A percentile compares a stretch with the other conserved stretches of the same genome.
These are phyloP conservation scores for Diplodia intermedia DNA, from an alignment of 2,329 filamentous ascomycete genomes.

Conservation along the genomic window DNA sequence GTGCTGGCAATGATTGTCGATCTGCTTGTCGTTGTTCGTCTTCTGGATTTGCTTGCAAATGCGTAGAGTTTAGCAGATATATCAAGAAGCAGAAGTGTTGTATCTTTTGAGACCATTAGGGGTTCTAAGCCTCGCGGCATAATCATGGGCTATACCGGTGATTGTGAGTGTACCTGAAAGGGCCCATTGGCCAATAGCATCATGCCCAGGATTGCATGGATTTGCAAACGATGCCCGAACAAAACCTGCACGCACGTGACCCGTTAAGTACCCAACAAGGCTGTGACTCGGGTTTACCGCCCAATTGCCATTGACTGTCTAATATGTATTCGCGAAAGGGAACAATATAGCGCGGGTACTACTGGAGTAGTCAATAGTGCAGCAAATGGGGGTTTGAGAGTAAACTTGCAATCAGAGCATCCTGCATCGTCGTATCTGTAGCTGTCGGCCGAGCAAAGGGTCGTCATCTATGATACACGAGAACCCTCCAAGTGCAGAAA, in stretches of 20 bases:
- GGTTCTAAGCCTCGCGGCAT: neutral
- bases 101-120: neutral
- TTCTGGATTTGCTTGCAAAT: neutral
- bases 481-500: neutral
- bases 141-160: no score
- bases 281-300: neutral
- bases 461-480: conserved; percentile 31
- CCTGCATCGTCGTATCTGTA: conserved; percentile 17
- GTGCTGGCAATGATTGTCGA: neutral
- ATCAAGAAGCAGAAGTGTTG: neutral
- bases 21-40: neutral
- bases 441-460: conserved; percentile 17
- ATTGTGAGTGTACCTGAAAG: neutral
- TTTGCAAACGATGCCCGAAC: neutral
- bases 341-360: neutral
- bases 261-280: no score
- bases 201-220: neutral
- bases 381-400: neutral
- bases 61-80: neutral
- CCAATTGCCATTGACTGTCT: conserved; percentile 21
- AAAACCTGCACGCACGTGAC: conserved; percentile 12
- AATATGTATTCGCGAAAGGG: neutral
- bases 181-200: neutral
- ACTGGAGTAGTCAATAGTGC: conserved; percentile 16
- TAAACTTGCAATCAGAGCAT: conserved; percentile 18